Evolutionary conservation across 2,329 filamentous ascomycete species (phyloP).

Genomic region (Fusarium sp.): DNA sequence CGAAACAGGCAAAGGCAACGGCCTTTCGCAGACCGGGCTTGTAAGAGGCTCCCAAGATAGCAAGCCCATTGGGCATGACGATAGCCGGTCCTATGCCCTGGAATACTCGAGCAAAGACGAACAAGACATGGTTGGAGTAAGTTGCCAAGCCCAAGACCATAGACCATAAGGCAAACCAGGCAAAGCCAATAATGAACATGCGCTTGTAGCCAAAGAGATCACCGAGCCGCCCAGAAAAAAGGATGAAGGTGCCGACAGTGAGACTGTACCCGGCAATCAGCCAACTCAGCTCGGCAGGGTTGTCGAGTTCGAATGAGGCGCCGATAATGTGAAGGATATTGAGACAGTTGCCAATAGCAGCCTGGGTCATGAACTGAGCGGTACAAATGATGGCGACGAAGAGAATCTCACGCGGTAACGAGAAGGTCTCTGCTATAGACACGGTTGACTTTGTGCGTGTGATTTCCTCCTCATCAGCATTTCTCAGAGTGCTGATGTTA

Average conservation of each 20-base stretch:
- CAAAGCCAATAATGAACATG: slow-evolving; percentile 63
- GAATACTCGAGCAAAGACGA: slow-evolving; percentile 63
- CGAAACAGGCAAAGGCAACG: slow-evolving; percentile 67
- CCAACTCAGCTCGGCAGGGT: slow-evolving; percentile 54
- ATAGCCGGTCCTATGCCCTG: slow-evolving; percentile 73
- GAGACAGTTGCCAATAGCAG: slow-evolving; percentile 40
- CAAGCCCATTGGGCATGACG: slow-evolving; percentile 71
- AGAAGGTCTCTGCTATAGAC: slow-evolving; percentile 41
- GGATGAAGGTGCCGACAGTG: slow-evolving; percentile 66
- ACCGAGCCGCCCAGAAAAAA: slow-evolving; percentile 66
- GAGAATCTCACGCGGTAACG: slow-evolving; percentile 26
- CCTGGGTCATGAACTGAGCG: slow-evolving; percentile 44
- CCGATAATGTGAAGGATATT: slow-evolving; percentile 41
- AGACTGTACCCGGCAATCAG: slow-evolving; percentile 67
- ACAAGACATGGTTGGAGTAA: slow-evolving; percentile 57
- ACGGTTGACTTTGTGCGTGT: slow-evolving; percentile 34
- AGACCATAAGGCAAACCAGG: slow-evolving; percentile 66
- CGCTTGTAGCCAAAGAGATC: slow-evolving; percentile 68
- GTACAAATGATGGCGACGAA: slow-evolving; percentile 40
- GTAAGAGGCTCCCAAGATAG: slow-evolving; percentile 69
- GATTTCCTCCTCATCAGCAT: slow-evolving; percentile 34
- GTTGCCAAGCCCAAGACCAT: slow-evolving; percentile 57
- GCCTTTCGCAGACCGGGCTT: slow-evolving; percentile 67
- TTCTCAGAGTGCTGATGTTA: slow-evolving; percentile 22
- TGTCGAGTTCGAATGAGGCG: slow-evolving; percentile 34